Evolutionary conservation across 2,329 filamentous ascomycete genomes (phyloP).

Genomic region (Colletotrichum neosansevieriae): DNA sequence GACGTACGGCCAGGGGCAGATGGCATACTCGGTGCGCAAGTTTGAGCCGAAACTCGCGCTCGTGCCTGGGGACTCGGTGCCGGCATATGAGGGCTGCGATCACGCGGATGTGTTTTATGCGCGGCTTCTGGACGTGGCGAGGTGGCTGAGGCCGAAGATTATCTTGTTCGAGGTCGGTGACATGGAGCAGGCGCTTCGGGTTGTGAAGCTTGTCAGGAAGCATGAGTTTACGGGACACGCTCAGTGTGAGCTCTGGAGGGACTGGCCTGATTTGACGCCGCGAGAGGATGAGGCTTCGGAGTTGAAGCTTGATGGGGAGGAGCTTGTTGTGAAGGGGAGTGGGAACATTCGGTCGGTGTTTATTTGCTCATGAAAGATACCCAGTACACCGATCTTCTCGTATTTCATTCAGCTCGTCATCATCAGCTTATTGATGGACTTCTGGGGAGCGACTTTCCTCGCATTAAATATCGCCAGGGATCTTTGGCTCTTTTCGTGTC

Average conservation of each 20-base stretch:
- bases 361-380: slow-evolving; percentile 5
- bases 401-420: background rate
- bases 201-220: slow-evolving; percentile 62
- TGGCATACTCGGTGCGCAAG: slow-evolving; percentile 81
- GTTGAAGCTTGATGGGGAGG: slow-evolving; percentile 43
- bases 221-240: slow-evolving; percentile 47
- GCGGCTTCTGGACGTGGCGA: slow-evolving; percentile 69
- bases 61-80: slow-evolving; percentile 62
- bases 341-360: slow-evolving; percentile 63
- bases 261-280: slow-evolving; percentile 65
- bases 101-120: slow-evolving; percentile 75
- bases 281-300: slow-evolving; percentile 45
- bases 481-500: too few relatives aligned
- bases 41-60: slow-evolving; percentile 86
- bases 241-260: slow-evolving; percentile 77
- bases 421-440: background rate
- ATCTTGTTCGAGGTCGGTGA: slow-evolving; percentile 80
- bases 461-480: background rate
- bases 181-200: slow-evolving; percentile 73
- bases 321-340: slow-evolving; percentile 54
- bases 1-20: slow-evolving; percentile 52
- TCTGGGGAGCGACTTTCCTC: background rate
- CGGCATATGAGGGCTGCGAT: slow-evolving; percentile 48
- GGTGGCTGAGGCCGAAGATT: slow-evolving; percentile 61
- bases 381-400: background rate